phyloP scores from a whole-genome alignment of 805 yeast species.

The Wickerhamiella sorbophila region DNA sequence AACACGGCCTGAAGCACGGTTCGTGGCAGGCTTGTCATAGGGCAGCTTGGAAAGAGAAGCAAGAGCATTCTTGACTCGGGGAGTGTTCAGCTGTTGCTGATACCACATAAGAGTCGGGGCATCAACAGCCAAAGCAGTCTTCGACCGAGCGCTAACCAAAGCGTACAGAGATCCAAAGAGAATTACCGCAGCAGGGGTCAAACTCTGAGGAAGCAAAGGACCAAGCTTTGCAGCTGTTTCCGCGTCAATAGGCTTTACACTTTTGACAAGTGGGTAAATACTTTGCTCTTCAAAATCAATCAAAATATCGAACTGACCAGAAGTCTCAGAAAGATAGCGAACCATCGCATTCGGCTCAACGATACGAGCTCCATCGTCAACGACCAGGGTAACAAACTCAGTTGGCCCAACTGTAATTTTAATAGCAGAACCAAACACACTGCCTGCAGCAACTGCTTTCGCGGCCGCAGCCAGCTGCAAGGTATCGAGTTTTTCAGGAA shows the following conservation, averaged over 20 bases:
- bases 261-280: slow-evolving; percentile 16
- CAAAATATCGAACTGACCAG: slow-evolving; percentile 14
- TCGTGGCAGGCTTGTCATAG: slow-evolving; percentile 10
- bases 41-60: slow-evolving; percentile 12
- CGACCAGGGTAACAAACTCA: slow-evolving; percentile 11
- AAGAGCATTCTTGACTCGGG: slow-evolving; percentile 19
- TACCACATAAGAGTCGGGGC: slow-evolving; percentile 23
- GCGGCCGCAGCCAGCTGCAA: slow-evolving; percentile 14
- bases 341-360: slow-evolving; percentile 42
- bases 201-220: slow-evolving; percentile 18
- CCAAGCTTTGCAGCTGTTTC: slow-evolving; percentile 15
- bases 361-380: slow-evolving; percentile 20
- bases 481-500: slow-evolving; percentile 15
- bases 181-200: slow-evolving; percentile 30
- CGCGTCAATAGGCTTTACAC: slow-evolving; percentile 14
- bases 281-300: slow-evolving; percentile 30
- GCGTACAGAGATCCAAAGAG: slow-evolving; percentile 34
- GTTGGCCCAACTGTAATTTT: slow-evolving; percentile 17
- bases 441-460: slow-evolving; percentile 33
- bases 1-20: not conserved
- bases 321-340: slow-evolving; percentile 25
- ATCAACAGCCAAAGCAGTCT: slow-evolving; percentile 21
- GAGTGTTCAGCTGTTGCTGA: slow-evolving; percentile 20
- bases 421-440: slow-evolving; percentile 22
- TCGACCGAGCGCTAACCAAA: slow-evolving; percentile 23